Conservation (phyloP, 495 filamentous ascomycete species). For the Tuber borchii region DNA sequence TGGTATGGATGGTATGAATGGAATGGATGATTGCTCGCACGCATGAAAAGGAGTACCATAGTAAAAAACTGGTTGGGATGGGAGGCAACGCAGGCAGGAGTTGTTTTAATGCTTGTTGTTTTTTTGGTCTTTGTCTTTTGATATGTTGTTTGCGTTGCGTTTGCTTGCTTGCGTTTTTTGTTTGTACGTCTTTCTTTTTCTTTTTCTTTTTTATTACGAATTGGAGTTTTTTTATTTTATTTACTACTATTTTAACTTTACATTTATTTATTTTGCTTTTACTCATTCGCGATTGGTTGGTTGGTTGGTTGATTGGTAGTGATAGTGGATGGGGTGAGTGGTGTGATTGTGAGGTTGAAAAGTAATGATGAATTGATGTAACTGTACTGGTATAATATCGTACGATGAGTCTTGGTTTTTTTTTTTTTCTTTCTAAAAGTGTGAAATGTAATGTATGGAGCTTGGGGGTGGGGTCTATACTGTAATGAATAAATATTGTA, state of each 20-base stretch:
- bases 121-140: background rate
- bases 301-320: too few species aligned
- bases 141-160: background rate
- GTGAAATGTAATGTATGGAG: background rate
- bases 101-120: background rate
- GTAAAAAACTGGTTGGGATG: background rate
- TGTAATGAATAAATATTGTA: too few species aligned
- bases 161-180: conserved; percentile 4
- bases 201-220: too few species aligned
- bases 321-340: too few species aligned
- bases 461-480: background rate
- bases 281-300: background rate
- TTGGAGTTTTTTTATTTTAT: too few species aligned
- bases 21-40: too few species aligned
- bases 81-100: background rate
- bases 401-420: background rate
- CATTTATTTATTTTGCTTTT: background rate
- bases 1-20: background rate
- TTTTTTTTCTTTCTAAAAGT: background rate
- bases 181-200: background rate
- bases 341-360: too few species aligned
- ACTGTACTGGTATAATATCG: too few species aligned
- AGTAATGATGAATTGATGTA: too few species aligned
- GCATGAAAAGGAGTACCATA: too few species aligned
- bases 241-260: background rate